Conservation (phyloP, 2,329 filamentous ascomycete genomes). For the Microsporum audouinii region DNA sequence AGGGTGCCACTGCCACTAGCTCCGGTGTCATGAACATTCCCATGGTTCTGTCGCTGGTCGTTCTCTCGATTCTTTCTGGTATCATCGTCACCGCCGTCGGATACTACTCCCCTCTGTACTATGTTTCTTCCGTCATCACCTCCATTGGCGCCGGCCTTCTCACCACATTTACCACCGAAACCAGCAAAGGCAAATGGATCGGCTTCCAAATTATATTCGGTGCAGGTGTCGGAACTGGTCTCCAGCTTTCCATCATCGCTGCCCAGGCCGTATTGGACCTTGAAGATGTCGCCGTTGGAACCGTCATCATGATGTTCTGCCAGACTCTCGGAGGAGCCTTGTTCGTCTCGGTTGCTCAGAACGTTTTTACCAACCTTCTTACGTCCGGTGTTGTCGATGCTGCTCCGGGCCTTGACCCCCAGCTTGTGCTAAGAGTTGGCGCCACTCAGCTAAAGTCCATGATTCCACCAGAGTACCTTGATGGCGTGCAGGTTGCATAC, state of each 20-base stretch:
- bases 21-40: constrained; percentile 28
- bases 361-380: constrained; percentile 16
- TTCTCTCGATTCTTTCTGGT: constrained; percentile 16
- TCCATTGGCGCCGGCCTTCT: constrained; percentile 23
- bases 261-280: constrained; percentile 16
- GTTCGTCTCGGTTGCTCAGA: constrained; percentile 18
- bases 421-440: constrained; percentile 35
- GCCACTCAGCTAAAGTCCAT: constrained; percentile 49
- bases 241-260: constrained; percentile 17
- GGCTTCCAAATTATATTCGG: constrained; percentile 21
- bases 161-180: constrained; percentile 20
- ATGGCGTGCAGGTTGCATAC: constrained; percentile 50
- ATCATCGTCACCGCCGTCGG: constrained; percentile 11
- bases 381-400: constrained; percentile 2
- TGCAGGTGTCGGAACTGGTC: constrained; percentile 17
- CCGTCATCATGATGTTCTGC: constrained; percentile 18
- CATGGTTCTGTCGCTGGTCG: constrained; percentile 26
- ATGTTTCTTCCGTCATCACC: constrained; percentile 16
- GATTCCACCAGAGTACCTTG: constrained; percentile 42
- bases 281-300: constrained; percentile 16
- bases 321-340: constrained; percentile 18
- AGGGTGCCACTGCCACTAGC: constrained; percentile 28
- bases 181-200: constrained; percentile 18
- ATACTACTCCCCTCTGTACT: constrained; percentile 19
- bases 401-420: constrained; percentile 33